A percentile compares a stretch with the other conserved stretches of the same genome.
phyloP scores from a whole-genome alignment of 768 basidiomycete species.

The Naganishia onofrii region DNA sequence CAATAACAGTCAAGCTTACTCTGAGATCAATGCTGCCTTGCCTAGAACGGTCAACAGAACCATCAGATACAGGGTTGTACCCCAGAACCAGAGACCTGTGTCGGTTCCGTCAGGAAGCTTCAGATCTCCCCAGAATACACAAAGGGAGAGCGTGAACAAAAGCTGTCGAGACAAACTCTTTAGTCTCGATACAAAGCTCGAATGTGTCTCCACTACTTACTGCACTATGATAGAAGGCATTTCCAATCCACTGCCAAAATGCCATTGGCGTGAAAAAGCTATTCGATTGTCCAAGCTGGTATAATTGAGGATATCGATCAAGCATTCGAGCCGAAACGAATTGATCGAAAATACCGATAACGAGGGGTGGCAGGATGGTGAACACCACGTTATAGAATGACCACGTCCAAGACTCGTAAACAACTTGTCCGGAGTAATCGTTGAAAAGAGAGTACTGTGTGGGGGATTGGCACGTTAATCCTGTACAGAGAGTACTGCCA shows the following conservation, averaged over 20 bases:
- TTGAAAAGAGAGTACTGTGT: conserved; percentile 96
- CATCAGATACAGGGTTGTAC: conserved; percentile 88
- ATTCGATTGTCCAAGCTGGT: conserved; percentile 89
- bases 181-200: conserved; percentile 14
- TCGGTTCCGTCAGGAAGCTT: conserved; percentile 76
- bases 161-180: conserved; percentile 58
- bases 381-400: conserved; percentile 95
- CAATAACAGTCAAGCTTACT: conserved; percentile 62
- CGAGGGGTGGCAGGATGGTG: conserved; percentile 90
- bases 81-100: conserved; percentile 98
- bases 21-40: conserved; percentile 93
- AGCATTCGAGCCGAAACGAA: conserved; percentile 95
- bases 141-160: conserved; percentile 78
- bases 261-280: conserved; percentile 61
- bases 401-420: conserved; percentile 97
- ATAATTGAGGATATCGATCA: conserved; percentile 94
- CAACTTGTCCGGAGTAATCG: conserved; percentile 98
- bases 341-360: conserved; percentile 97
- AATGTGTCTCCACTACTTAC: conserved; percentile 55
- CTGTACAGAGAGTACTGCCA: not conserved
- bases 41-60: conserved; percentile 92
- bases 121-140: conserved; percentile 90
- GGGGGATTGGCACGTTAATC: conserved; percentile 30
- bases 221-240: conserved; percentile 52
- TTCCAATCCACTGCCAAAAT: conserved; percentile 53